These are phyloP conservation scores for Phytopythium cucurbitacearum DNA, from an alignment of 352 stramenopile species.

Conservation along the genomic window DNA sequence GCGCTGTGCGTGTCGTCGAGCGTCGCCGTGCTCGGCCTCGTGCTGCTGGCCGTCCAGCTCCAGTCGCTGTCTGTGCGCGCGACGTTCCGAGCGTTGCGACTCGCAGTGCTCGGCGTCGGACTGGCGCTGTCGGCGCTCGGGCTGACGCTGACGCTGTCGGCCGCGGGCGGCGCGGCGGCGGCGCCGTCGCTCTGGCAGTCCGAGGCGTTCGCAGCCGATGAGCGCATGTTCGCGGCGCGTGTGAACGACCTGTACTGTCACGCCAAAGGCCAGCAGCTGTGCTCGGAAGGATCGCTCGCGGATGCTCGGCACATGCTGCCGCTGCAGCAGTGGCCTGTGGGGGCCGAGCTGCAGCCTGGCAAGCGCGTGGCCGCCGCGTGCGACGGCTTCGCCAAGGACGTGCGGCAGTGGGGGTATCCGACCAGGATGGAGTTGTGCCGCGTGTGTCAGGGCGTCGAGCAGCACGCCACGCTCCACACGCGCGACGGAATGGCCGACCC, in stretches of 20 bases:
- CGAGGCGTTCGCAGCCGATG: conserved; percentile 15
- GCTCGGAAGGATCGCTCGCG: conserved; percentile 25
- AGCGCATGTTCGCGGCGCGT: conserved; percentile 25
- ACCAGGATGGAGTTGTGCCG: conserved; percentile 48
- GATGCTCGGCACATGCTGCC: conserved; percentile 38
- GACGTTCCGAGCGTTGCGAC: conserved; percentile 7
- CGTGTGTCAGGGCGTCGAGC: conserved; percentile 25
- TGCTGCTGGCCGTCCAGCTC: conserved; percentile 23
- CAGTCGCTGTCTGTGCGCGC: conserved; percentile 6
- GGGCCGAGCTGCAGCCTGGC: conserved; percentile 23
- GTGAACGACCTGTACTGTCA: conserved; percentile 51
- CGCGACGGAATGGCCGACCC: conserved; percentile 1
- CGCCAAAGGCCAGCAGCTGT: conserved; percentile 37
- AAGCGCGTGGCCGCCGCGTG: conserved; percentile 24
- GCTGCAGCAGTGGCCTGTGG: conserved; percentile 33
- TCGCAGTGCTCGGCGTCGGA: conserved; percentile 8
- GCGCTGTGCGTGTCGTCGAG: conserved; percentile 14
- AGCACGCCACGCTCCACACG: conserved; percentile 7
- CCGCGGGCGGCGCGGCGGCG: conserved; percentile 9
- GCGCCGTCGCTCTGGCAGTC: conserved; percentile 22
- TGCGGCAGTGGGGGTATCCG: conserved; percentile 43
- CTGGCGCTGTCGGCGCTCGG: conserved; percentile 10
- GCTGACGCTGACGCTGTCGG: conserved; percentile 13
- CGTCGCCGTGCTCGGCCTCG: conserved; percentile 11
- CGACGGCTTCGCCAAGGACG: conserved; percentile 32